These are phyloP conservation scores for Obelidium mucronatum DNA, from an alignment of 192 early-diverging fungal genomes.

Conservation along the genomic window DNA sequence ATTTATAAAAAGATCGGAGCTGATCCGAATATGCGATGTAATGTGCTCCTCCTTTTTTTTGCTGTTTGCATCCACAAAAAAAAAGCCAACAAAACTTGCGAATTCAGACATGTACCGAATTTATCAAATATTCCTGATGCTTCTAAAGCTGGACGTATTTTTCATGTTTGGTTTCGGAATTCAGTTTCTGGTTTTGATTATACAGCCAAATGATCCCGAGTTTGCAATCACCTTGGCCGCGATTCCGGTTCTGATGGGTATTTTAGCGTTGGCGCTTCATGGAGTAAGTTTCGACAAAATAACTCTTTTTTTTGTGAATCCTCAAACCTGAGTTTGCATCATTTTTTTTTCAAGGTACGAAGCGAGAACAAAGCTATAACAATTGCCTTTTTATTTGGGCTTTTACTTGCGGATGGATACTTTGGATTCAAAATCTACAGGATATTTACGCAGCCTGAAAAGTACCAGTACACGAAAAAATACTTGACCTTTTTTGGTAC, in stretches of 20 bases:
- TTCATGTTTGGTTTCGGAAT: conserved; percentile 79
- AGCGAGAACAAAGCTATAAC: conserved; percentile 68
- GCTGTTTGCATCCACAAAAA: neutral
- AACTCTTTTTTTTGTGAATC: neutral
- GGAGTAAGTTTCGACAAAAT: too few relatives aligned
- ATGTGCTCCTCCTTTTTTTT: conserved; percentile 4
- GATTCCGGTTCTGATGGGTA: conserved; percentile 63
- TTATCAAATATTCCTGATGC: conserved; percentile 80
- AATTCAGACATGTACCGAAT: conserved; percentile 47
- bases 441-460: conserved; percentile 56
- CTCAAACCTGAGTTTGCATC: neutral
- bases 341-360: conserved; percentile 66
- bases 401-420: conserved; percentile 67
- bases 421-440: conserved; percentile 72
- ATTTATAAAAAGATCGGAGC: conserved; percentile 65
- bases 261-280: conserved; percentile 70
- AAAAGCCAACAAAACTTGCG: neutral
- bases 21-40: conserved; percentile 56
- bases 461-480: conserved; percentile 45
- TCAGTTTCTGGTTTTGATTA: conserved; percentile 72
- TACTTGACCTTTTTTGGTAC: conserved; percentile 60
- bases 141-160: conserved; percentile 84
- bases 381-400: conserved; percentile 61
- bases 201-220: conserved; percentile 47
- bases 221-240: conserved; percentile 59